A percentile compares a stretch with the other conserved stretches of the same genome.
Conservation (phyloP, 2,329 filamentous ascomycete genomes). For the Xylariaceae sp. region DNA sequence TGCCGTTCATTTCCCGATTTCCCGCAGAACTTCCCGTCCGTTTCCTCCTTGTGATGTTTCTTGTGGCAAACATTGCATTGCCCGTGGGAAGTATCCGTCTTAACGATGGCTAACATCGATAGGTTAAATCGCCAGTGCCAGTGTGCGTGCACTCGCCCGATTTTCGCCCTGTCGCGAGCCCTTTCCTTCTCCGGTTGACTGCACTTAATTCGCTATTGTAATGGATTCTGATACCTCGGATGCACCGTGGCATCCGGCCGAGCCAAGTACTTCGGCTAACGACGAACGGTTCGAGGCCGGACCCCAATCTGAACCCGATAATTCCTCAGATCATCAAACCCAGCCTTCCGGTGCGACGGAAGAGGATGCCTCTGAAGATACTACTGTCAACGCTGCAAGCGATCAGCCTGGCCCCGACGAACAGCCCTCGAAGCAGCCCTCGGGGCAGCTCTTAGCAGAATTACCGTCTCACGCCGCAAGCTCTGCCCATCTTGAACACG, state of each 20-base stretch:
- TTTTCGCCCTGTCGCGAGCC: constrained; percentile 18
- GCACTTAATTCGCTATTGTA: constrained; percentile 28
- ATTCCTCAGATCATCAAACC: not conserved
- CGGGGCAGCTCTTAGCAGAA: not conserved
- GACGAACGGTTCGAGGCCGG: constrained; percentile 15
- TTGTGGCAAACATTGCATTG: constrained; percentile 3
- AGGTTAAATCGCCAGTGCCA: constrained; percentile 12
- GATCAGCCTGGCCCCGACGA: constrained; percentile 17
- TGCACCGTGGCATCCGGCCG: constrained; percentile 47
- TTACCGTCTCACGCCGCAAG: constrained; percentile 14
- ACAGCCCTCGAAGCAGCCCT: constrained; percentile 11
- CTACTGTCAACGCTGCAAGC: constrained; percentile 10
- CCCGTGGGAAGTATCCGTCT: constrained; percentile 5
- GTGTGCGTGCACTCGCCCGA: constrained; percentile 4
- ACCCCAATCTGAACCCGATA: constrained; percentile 7
- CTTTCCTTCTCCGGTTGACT: constrained; percentile 22
- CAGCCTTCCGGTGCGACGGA: constrained; percentile 7
- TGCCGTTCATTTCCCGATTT: not conserved
- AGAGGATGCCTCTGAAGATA: not conserved
- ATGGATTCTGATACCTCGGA: constrained; percentile 41
- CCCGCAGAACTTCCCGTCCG: not conserved
- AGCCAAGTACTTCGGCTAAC: constrained; percentile 37
- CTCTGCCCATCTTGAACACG: constrained; percentile 23
- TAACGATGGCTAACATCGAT: constrained; percentile 12
- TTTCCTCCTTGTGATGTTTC: not conserved